Percentiles rank a stretch among this genome's conserved stretches.
These are phyloP conservation scores for Phycomyces blakesleeanus DNA, from an alignment of 192 early-diverging fungal species.

Conservation along the genomic window DNA sequence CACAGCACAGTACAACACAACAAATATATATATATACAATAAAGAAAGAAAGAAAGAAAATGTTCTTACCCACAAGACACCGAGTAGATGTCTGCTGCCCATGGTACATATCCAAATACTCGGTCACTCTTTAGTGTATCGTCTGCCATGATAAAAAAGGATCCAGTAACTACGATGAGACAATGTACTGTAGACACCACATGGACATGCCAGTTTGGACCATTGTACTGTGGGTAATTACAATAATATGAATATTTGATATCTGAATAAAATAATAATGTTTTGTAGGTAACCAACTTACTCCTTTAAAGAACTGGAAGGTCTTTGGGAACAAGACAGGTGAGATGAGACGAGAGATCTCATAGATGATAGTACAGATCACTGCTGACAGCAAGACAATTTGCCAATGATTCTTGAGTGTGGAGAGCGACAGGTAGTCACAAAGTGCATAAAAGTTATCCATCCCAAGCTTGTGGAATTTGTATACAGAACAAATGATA, in stretches of 20 bases:
- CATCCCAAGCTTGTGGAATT: background rate
- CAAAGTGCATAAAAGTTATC: slow-evolving; percentile 35
- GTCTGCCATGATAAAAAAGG: slow-evolving; percentile 67
- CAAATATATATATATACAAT: too few relatives aligned
- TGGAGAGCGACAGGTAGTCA: slow-evolving; percentile 50
- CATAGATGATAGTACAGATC: slow-evolving; percentile 50
- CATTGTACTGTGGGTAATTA: slow-evolving; percentile 28
- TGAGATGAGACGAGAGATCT: slow-evolving; percentile 58
- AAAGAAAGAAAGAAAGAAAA: background rate
- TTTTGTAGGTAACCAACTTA: slow-evolving; percentile 16
- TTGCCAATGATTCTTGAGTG: slow-evolving; percentile 63
- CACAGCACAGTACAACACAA: too few relatives aligned
- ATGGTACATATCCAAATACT: slow-evolving; percentile 68
- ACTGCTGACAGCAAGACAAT: slow-evolving; percentile 29
- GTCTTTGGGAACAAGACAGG: slow-evolving; percentile 63
- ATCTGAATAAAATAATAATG: too few relatives aligned
- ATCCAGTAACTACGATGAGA: slow-evolving; percentile 56
- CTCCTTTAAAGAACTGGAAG: slow-evolving; percentile 55
- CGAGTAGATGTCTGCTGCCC: slow-evolving; percentile 74
- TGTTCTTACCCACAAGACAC: slow-evolving; percentile 71
- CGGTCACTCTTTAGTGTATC: slow-evolving; percentile 59
- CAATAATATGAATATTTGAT: background rate
- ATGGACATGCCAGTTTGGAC: slow-evolving; percentile 69
- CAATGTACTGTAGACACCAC: slow-evolving; percentile 79
- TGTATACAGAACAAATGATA: too few relatives aligned